Evolutionary conservation across 768 basidiomycete genomes (phyloP), one percentile per base, ranked within the genome.

Genomic region (Gloeophyllum trabeum): DNA sequence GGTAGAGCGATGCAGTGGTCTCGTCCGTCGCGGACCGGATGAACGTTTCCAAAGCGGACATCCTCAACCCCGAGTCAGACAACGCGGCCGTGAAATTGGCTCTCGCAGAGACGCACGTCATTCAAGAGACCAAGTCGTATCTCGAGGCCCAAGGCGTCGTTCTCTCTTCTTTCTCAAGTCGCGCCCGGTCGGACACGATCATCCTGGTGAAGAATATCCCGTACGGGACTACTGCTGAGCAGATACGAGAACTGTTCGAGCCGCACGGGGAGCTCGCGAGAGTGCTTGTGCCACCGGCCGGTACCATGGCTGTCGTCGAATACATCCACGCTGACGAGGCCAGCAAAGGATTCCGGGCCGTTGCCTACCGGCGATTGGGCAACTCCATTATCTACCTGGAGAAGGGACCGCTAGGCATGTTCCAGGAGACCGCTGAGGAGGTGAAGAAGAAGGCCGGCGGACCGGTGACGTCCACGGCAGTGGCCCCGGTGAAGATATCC

Each of bases 201-300:
- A 80, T 98, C 47, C 73, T 99, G 14, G 85, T 97, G 48, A 98
- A 98, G 66, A 98, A 98, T 61, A 90, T 99, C 35, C 94, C 96
- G 0, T 94, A 85, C 53, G 90, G 87, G 4, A 94, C 92, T 2
- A 75, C 81, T 0, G 60, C 66, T 0, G 71, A 76, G 14, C 76
- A 88, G 48, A 76, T 98, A n/a, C 73, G 74, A 19, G 80, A 80
- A 45, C 58, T 97, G 38, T 92, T 98, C 52, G 72, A 76, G 41
- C 67, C 72, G 0, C 81, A 91, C 51, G 92, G 92, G 3, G 62
- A 67, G 42, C 61, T 94, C 20, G 66, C 52, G 16, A 70, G 85
- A 7, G 73, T 96, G 5, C 60, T 96, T 3, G 73, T 97, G 0
- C 92, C 94, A 1, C 92, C 94, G 0, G 83, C 89, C 6, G 93